Percentiles rank a stretch among this genome's conserved stretches.
These are phyloP conservation scores for Blepharisma undulans DNA, from an alignment of 169 alveolate genomes.

Conservation along the genomic window DNA sequence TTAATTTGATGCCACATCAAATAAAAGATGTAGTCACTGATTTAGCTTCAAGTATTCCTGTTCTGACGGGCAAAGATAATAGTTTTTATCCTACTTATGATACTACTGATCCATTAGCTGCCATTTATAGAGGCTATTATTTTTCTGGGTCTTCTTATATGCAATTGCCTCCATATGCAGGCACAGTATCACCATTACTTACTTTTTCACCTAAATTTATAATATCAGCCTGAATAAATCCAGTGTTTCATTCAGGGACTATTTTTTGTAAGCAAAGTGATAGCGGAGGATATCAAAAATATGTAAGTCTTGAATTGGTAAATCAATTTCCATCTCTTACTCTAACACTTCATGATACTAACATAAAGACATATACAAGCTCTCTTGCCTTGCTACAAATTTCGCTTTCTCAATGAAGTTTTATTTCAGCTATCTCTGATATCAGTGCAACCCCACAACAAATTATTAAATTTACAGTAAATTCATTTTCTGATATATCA, in stretches of 20 bases:
- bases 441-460: no score
- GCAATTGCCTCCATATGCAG: background rate
- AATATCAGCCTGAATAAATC: background rate
- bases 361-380: no score
- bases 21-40: background rate
- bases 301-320: no score
- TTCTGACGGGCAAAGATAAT: background rate
- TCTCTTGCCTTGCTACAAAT: no score
- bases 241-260: background rate
- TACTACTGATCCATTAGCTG: slow-evolving; percentile 11
- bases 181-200: background rate
- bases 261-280: background rate
- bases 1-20: background rate
- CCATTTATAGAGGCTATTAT: slow-evolving; percentile 8
- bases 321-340: no score
- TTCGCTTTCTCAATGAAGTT: no score
- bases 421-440: no score
- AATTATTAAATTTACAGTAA: no score
- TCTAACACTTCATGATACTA: no score
- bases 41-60: background rate
- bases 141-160: background rate
- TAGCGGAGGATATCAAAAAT: background rate
- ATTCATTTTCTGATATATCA: no score
- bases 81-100: background rate
- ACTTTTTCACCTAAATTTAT: background rate